phyloP scores from a whole-genome alignment of 2,329 filamentous ascomycete species.

The Cylindrodendrum hubeiense region DNA sequence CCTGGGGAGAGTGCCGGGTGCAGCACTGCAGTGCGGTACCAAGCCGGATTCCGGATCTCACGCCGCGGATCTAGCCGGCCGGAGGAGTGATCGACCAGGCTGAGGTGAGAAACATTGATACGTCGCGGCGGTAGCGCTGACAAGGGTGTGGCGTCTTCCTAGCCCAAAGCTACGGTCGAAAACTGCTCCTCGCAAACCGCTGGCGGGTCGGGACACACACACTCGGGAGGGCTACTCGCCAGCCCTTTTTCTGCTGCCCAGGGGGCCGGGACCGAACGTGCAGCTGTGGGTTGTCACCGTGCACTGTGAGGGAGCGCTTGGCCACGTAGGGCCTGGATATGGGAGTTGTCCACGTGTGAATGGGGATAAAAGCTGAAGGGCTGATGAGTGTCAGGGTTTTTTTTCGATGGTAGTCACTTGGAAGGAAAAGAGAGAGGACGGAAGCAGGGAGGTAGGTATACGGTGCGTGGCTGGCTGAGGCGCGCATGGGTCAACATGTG shows the following conservation, averaged over 20 bases:
- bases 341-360: neutral
- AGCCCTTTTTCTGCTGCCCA: neutral
- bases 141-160: conserved; percentile 32
- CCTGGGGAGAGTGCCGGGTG: conserved; percentile 27
- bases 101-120: conserved; percentile 30
- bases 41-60: conserved; percentile 28
- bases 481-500: neutral
- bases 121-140: conserved; percentile 20
- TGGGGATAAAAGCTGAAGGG: neutral
- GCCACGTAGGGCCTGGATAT: conserved; percentile 1
- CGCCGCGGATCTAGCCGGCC: conserved; percentile 40
- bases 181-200: conserved; percentile 32
- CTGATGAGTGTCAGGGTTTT: neutral
- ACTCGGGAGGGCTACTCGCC: conserved; percentile 18
- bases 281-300: neutral
- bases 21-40: neutral
- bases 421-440: neutral
- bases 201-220: conserved; percentile 7
- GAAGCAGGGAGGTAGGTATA: too few relatives aligned
- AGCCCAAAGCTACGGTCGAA: conserved; percentile 20
- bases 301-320: neutral
- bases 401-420: neutral
- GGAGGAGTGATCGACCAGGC: conserved; percentile 36
- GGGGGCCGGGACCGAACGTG: neutral
- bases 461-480: conserved; percentile 1